Evolutionary conservation across 441 rosid species (phyloP).

Genomic region (Syzygium syzygioides): DNA sequence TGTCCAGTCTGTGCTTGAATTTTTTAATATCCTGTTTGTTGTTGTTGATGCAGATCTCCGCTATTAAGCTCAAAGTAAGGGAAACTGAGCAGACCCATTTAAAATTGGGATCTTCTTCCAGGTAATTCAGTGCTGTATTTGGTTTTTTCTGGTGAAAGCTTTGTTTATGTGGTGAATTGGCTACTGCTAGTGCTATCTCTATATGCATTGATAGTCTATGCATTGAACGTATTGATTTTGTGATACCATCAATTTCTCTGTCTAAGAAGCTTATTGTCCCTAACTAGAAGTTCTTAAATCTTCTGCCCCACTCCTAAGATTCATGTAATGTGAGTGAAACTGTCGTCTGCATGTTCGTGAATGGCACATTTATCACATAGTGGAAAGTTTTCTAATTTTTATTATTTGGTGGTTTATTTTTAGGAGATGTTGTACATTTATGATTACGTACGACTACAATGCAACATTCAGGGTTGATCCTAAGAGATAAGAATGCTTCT

Average conservation of each 20-base stretch:
- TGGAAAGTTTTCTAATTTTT: slow-evolving; percentile 8
- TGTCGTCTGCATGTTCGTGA: neutral
- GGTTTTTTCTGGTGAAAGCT: neutral
- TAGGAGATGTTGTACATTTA: slow-evolving; percentile 31
- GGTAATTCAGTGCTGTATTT: slow-evolving; percentile 21
- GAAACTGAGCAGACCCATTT: slow-evolving; percentile 28
- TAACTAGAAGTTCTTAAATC: neutral
- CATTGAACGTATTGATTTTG: neutral
- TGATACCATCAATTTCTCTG: neutral
- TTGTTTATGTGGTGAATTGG: neutral
- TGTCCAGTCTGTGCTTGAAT: neutral
- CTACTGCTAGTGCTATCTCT: neutral
- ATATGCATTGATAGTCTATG: neutral
- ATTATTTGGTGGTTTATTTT: slow-evolving; percentile 25
- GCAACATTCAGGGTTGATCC: slow-evolving; percentile 31
- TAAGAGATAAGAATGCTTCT: slow-evolving; percentile 36
- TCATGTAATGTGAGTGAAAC: neutral
- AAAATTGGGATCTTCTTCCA: slow-evolving; percentile 23
- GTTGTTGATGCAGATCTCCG: slow-evolving; percentile 30
- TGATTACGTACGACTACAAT: slow-evolving; percentile 25
- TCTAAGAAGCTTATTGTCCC: neutral
- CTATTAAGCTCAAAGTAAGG: slow-evolving; percentile 20
- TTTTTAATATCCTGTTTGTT: slow-evolving; percentile 9
- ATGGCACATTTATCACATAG: neutral
- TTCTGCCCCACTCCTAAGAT: neutral